Base-by-base conservation (phyloP, 495 filamentous ascomycete species). In the Penicillium canariense region DNA sequence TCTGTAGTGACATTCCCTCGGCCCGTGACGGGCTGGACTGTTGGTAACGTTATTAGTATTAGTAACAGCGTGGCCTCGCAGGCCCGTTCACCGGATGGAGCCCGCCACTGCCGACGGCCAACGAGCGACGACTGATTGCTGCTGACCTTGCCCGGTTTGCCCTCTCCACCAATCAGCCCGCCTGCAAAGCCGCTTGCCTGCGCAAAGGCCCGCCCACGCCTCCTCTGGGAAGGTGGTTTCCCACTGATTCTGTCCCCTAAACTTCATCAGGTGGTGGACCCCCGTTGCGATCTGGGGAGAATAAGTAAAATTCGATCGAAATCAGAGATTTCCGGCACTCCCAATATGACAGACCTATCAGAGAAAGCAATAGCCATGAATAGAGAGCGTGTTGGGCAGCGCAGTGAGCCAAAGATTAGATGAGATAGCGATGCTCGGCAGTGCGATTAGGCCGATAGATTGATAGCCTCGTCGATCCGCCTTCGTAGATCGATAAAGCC, bases 231-330 rank as follows among this genome's bases (percentile, higher is more conserved):
- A 69, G 57, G 69, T 58, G 55, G 46, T 34, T 52, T 32, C 55
- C 62, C 52, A 44, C 23, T 23, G 28, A 52, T 57, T 61, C 50
- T 35, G 34, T 48, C 15, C 18, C 42, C 65, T 68, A 75, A 58
- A 59, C 70, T 60, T 31, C 48, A 67, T 63, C 43, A 52, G 65
- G 65, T 50, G 61, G 68, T 75, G 72, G 72, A 67, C 62, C 59
- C 38, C 51, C 54, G 50, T 56, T 65, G 54, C 60, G 59, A 71
- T 75, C 68, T 69, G 66, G 68, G 63, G 71, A 32, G 35, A 55
- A 60, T 44, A 47, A 45, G 44, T 22, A 52, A 61, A 51, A 46
- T 42, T 40, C 31, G 36, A 56, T 46, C 25, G 25, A 22, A 1
- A 46, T n/a, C 43, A 46, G 43, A 46, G 43, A 46, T 46, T 46